phyloP scores from a whole-genome alignment of 208 protist genomes.

The Leptomonas seymouri region DNA sequence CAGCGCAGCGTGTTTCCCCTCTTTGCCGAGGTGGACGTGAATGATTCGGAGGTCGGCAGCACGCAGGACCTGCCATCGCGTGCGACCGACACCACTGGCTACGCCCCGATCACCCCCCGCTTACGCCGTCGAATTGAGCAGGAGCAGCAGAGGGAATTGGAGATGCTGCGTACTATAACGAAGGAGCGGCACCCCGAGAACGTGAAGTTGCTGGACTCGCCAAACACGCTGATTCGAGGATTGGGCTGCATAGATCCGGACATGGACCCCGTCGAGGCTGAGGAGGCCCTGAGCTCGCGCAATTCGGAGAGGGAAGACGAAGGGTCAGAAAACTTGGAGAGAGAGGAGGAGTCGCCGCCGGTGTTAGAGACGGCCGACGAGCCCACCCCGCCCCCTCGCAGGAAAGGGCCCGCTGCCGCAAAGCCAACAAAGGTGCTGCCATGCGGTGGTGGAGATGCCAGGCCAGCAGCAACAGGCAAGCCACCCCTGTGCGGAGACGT shows the following conservation, averaged over 20 bases:
- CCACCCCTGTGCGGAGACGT: not conserved
- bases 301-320: not conserved
- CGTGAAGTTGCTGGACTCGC: constrained; percentile 19
- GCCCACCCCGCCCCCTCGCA: not conserved
- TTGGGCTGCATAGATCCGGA: constrained; percentile 13
- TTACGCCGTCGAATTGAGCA: constrained; percentile 38
- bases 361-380: not conserved
- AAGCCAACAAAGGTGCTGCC: not conserved
- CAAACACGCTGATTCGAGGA: constrained; percentile 16
- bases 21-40: not conserved
- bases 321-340: not conserved
- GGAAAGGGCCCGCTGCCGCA: not conserved
- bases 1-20: not conserved
- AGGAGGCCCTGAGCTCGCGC: constrained; percentile 8
- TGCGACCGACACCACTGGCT: constrained; percentile 39
- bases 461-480: not conserved
- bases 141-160: constrained; percentile 39
- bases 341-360: not conserved
- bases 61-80: not conserved
- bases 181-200: constrained; percentile 23
- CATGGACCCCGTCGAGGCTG: constrained; percentile 7
- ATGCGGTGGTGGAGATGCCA: not conserved
- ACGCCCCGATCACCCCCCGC: constrained; percentile 45
- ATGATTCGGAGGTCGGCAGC: not conserved
- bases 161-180: constrained; percentile 29